A percentile compares a stretch with the other conserved stretches of the same genome.
Evolutionary conservation across 345 rosid species (phyloP).

Genomic region (Clarkia xantiana): DNA sequence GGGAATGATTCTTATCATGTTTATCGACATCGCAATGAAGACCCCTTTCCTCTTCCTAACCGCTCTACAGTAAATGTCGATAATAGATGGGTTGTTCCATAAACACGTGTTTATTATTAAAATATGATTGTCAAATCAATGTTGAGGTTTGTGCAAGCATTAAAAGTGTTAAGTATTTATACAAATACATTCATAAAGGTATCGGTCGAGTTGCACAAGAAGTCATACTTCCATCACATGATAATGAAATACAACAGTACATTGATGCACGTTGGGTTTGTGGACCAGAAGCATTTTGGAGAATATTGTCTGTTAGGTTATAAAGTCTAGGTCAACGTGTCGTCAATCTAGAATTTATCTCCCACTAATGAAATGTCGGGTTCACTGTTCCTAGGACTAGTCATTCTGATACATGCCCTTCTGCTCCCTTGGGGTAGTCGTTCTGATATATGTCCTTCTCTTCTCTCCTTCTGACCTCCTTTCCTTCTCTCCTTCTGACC

Average conservation of each 20-base stretch:
- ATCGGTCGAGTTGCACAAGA: not conserved
- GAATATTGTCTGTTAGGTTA: too few relatives aligned
- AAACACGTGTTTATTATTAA: not conserved
- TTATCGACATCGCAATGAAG: not conserved
- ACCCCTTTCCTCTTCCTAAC: not conserved
- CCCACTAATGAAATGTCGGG: too few relatives aligned
- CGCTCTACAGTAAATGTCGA: not conserved
- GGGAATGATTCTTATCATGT: not conserved
- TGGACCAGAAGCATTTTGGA: not conserved
- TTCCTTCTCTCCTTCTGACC: too few relatives aligned
- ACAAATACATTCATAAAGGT: not conserved
- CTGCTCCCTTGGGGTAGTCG: too few relatives aligned
- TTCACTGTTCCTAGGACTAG: too few relatives aligned
- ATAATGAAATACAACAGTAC: not conserved
- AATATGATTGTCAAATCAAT: not conserved
- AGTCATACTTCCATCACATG: not conserved
- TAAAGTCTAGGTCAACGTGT: too few relatives aligned
- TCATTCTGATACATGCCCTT: too few relatives aligned
- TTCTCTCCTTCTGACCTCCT: too few relatives aligned
- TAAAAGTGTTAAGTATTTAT: not conserved
- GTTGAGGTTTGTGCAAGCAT: not conserved
- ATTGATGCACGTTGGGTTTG: not conserved
- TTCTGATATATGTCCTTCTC: too few relatives aligned
- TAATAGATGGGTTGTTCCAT: conserved; percentile 3
- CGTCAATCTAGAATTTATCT: too few relatives aligned